These are phyloP conservation scores for Zangia roseola DNA, from an alignment of 768 basidiomycete genomes.

Conservation along the genomic window DNA sequence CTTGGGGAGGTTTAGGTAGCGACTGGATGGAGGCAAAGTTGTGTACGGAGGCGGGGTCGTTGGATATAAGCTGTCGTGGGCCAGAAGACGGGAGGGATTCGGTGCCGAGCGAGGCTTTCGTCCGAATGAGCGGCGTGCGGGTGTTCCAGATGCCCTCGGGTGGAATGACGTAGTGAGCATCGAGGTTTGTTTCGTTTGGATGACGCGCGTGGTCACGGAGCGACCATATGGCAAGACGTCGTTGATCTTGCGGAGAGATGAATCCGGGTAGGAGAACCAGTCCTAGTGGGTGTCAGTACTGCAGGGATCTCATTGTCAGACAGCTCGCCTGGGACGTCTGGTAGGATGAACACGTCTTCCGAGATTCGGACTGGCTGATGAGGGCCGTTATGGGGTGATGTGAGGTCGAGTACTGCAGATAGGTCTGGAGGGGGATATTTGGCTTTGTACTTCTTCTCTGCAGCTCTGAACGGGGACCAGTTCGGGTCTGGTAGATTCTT, in stretches of 20 bases:
- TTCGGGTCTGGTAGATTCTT: slow-evolving; percentile 48
- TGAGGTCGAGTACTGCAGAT: slow-evolving; percentile 65
- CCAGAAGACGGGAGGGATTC: slow-evolving; percentile 35
- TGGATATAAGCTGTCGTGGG: slow-evolving; percentile 68
- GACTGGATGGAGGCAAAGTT: slow-evolving; percentile 53
- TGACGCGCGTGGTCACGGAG: slow-evolving; percentile 70
- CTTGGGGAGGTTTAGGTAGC: slow-evolving; percentile 57
- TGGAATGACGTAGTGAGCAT: slow-evolving; percentile 82
- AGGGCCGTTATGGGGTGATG: slow-evolving; percentile 34
- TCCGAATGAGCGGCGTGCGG: slow-evolving; percentile 39
- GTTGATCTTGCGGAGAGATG: slow-evolving; percentile 61
- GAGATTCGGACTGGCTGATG: slow-evolving; percentile 6
- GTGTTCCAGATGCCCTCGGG: slow-evolving; percentile 74
- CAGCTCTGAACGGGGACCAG: slow-evolving; percentile 75
- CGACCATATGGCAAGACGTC: slow-evolving; percentile 67
- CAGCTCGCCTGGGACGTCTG: slow-evolving; percentile 42
- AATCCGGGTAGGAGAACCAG: slow-evolving; percentile 82
- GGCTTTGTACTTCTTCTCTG: slow-evolving; percentile 80
- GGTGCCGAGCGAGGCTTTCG: slow-evolving; percentile 28
- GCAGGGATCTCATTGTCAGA: not conserved
- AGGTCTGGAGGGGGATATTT: slow-evolving; percentile 78
- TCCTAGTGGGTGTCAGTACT: slow-evolving; percentile 45
- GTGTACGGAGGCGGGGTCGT: slow-evolving; percentile 60
- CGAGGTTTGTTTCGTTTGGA: slow-evolving; percentile 89
- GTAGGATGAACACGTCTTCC: slow-evolving; percentile 8